A percentile compares a stretch with the other conserved stretches of the same genome.
Conservation (phyloP, 331 rosid species). For the Acacia concinna region DNA sequence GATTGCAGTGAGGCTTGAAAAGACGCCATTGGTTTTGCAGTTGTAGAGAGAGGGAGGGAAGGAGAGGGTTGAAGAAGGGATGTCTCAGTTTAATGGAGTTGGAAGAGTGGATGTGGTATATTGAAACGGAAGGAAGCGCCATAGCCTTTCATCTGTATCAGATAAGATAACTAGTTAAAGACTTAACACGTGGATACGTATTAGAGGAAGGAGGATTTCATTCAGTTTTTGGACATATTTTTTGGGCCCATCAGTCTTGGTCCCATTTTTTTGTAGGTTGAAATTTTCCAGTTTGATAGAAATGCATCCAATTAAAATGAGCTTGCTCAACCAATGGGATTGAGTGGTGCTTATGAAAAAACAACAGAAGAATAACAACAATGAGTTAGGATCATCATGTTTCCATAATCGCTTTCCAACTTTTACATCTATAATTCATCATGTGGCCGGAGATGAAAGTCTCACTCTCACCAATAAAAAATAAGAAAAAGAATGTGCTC, state of each 20-base stretch:
- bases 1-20: slow-evolving; percentile 69
- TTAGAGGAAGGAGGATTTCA: background rate
- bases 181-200: slow-evolving; percentile 36
- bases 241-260: background rate
- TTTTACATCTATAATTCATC: background rate
- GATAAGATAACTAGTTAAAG: slow-evolving; percentile 35
- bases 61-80: background rate
- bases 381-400: background rate
- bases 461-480: too few relatives aligned
- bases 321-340: too few relatives aligned
- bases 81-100: background rate
- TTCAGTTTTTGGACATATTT: background rate
- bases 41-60: background rate
- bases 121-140: slow-evolving; percentile 7
- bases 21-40: slow-evolving; percentile 60
- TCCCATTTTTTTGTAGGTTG: background rate
- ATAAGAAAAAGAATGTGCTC: too few relatives aligned
- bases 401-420: background rate
- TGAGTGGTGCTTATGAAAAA: too few relatives aligned
- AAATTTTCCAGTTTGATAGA: background rate
- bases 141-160: slow-evolving; percentile 31
- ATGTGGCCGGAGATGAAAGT: too few relatives aligned
- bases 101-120: background rate
- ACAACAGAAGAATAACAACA: background rate
- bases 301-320: background rate